Percentiles rank a stretch among this genome's conserved stretches.
phyloP scores from a whole-genome alignment of 2,329 filamentous ascomycete genomes.

The Neopestalotiopsis rosae region DNA sequence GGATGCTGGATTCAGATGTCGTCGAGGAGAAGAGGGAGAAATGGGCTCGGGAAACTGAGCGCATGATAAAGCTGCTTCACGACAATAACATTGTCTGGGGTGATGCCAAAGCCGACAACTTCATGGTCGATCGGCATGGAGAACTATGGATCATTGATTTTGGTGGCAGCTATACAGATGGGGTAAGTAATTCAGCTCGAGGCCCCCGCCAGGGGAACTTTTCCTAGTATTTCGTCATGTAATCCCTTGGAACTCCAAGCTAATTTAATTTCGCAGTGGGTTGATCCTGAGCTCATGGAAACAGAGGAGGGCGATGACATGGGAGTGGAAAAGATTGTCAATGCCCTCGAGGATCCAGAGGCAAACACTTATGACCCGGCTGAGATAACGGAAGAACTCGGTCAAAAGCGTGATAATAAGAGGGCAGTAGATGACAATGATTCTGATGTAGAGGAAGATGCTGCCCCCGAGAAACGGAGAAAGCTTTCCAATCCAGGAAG shows the following conservation, averaged over 20 bases:
- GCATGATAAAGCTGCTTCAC: slow-evolving; percentile 32
- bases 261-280: slow-evolving; percentile 30
- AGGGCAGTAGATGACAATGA: background rate
- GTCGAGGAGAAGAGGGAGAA: slow-evolving; percentile 19
- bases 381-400: background rate
- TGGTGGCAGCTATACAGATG: slow-evolving; percentile 40
- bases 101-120: slow-evolving; percentile 45
- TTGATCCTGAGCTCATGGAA: slow-evolving; percentile 38
- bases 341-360: slow-evolving; percentile 18
- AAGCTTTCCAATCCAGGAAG: background rate
- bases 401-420: background rate
- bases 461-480: background rate
- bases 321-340: slow-evolving; percentile 33
- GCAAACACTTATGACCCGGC: slow-evolving; percentile 19
- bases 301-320: slow-evolving; percentile 39
- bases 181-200: background rate
- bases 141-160: slow-evolving; percentile 45
- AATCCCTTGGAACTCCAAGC: background rate
- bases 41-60: slow-evolving; percentile 18
- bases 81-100: slow-evolving; percentile 41
- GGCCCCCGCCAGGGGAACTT: background rate
- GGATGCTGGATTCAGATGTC: slow-evolving; percentile 19
- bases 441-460: background rate
- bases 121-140: slow-evolving; percentile 41
- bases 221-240: background rate